phyloP scores from a whole-genome alignment of 768 basidiomycete species.

The Chalciporus sphaerocephalus region DNA sequence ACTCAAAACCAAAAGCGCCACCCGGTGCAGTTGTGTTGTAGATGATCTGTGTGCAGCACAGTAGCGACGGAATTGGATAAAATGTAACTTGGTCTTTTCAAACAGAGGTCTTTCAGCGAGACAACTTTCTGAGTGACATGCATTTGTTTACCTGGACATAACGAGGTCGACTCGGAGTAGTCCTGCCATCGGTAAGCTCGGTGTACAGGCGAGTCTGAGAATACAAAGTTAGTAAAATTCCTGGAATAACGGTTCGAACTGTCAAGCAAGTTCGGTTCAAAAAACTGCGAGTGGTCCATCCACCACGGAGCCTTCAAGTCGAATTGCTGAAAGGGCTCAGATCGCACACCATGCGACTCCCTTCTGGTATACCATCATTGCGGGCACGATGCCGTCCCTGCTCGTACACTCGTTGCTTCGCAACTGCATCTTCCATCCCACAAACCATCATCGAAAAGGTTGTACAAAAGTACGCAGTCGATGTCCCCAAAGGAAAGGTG shows the following conservation, averaged over 20 bases:
- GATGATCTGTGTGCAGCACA: conserved; percentile 18
- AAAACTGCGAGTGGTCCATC: not conserved
- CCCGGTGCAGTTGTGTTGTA: conserved; percentile 19
- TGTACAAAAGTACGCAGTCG: conserved; percentile 96
- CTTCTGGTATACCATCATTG: conserved; percentile 7
- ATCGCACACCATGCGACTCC: conserved; percentile 12
- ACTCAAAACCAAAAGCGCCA: conserved; percentile 24
- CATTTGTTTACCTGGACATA: no score
- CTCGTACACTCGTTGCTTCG: conserved; percentile 23
- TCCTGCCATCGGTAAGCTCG: no score
- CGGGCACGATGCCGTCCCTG: conserved; percentile 1
- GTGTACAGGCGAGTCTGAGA: no score
- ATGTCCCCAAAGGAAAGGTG: conserved; percentile 67
- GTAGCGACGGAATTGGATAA: not conserved
- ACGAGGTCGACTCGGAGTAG: no score
- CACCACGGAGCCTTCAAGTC: no score
- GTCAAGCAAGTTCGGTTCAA: no score
- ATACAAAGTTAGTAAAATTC: no score
- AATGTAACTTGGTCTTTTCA: not conserved
- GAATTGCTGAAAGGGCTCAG: not conserved
- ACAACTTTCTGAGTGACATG: no score
- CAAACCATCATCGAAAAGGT: conserved; percentile 97
- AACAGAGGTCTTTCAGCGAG: not conserved
- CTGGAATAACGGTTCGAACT: no score
- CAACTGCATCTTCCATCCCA: conserved; percentile 40